phyloP scores from a whole-genome alignment of 148 eudicot species.

The Talinum fruticosum region DNA sequence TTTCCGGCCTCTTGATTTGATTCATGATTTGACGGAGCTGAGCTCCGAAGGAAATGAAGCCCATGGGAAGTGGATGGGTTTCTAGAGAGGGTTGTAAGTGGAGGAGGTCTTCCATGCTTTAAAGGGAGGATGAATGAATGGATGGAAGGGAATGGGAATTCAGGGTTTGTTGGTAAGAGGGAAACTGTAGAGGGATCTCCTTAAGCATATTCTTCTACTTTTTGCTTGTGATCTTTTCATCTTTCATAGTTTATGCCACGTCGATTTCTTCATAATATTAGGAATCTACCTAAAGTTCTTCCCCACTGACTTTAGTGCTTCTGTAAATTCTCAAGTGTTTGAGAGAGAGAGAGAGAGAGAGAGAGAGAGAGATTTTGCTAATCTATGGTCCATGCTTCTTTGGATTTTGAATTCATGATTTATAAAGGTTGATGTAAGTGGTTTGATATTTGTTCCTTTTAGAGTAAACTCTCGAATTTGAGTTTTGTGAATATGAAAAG shows the following conservation, averaged over 20 bases:
- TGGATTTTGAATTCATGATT: background rate
- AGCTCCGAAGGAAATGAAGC: background rate
- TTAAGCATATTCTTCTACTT: constrained; percentile 34
- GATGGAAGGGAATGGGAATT: constrained; percentile 14
- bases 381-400: background rate
- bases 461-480: no score
- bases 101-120: background rate
- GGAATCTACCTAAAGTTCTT: background rate
- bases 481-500: no score
- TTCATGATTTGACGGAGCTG: background rate
- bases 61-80: background rate
- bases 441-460: no score
- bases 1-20: background rate
- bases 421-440: no score
- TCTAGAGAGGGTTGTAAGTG: constrained; percentile 3
- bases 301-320: background rate
- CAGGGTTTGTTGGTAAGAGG: constrained; percentile 22
- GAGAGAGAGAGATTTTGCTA: background rate
- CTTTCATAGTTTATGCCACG: background rate
- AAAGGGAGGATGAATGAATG: background rate
- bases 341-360: background rate
- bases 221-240: background rate
- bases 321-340: background rate
- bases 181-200: constrained; percentile 31
- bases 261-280: background rate